Evolutionary conservation across 352 stramenopile species (phyloP).

Genomic region (Blastocystis sp.): DNA sequence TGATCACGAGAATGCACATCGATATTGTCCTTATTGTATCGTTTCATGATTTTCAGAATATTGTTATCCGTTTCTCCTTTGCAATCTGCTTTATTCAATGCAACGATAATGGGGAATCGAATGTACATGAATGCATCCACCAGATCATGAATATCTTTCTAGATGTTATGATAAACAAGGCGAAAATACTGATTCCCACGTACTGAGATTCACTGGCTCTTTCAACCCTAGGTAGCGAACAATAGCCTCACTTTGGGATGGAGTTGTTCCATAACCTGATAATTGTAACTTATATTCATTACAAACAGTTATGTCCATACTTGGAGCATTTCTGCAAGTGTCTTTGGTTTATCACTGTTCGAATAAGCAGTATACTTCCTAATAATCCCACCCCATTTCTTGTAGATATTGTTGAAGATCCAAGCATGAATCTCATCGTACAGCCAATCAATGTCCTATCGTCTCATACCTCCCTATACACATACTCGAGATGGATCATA

Average conservation of each 20-base stretch:
- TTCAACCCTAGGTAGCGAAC: conserved; percentile 74
- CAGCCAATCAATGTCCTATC: conserved; percentile 83
- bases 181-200: conserved; percentile 22
- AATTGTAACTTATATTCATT: conserved; percentile 72
- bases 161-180: conserved; percentile 71
- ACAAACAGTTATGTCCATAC: conserved; percentile 68
- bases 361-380: conserved; percentile 78
- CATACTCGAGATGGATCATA: conserved; percentile 76
- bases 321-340: conserved; percentile 39
- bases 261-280: conserved; percentile 73
- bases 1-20: conserved; percentile 17
- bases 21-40: conserved; percentile 75
- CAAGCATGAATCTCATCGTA: conserved; percentile 81
- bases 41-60: conserved; percentile 82
- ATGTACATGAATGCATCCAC: conserved; percentile 79
- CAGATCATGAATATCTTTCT: conserved; percentile 77
- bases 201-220: conserved; percentile 66
- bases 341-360: conserved; percentile 69
- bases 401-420: conserved; percentile 84
- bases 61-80: conserved; percentile 81
- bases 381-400: conserved; percentile 78
- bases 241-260: conserved; percentile 77
- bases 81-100: conserved; percentile 84
- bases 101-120: conserved; percentile 81
- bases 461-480: not conserved